Base-by-base conservation (phyloP, 768 basidiomycete genomes). In the Artomyces pyxidatus region DNA sequence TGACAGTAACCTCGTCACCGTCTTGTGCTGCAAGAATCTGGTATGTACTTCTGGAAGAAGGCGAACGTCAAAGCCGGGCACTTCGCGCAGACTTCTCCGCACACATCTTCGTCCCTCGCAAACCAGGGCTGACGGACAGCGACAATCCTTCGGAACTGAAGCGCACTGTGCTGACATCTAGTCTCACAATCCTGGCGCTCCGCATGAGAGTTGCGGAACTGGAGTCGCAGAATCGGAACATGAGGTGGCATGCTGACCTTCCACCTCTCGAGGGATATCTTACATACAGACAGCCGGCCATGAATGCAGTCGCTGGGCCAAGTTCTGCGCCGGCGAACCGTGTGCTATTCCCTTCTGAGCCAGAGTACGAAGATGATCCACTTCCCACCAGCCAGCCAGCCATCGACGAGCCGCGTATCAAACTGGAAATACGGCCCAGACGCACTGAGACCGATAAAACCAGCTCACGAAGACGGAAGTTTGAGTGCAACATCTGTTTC, bases 1-100 rank as follows among this genome's bases (percentile, higher is more conserved):
- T 66, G 85, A 42, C 62, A 67, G 19, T 58, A 68, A 0, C 68
- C 81, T 30, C 64, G 84, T 28, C 70, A n/a, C n/a, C n/a, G n/a
- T n/a, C n/a, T n/a, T n/a, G n/a, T n/a, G n/a, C n/a, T n/a, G n/a
- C n/a, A n/a, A n/a, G n/a, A n/a, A n/a, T n/a, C 70, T 7, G 67
- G 75, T 48, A 81, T 84, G 48, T 58, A 66, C 25, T 59, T 79
- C 14, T 56, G 60, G 17, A 71, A 77, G 42, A 55, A n/a, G n/a
- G 64, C 16, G 63, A 64, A 9, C 59, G 80, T 32, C 75, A 76
- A 52, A 85, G 83, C 81, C 77, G 85, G 54, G 75, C 79, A 49
- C 72, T 84, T 2, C 70, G 86, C 23, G 64, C 70, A 3, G 71
- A 82, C 45, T 83, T 71, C 54, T 82, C 80, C 1, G 81, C 75